Base-by-base conservation (phyloP, 495 filamentous ascomycete species). In the Tuber calosporum region DNA sequence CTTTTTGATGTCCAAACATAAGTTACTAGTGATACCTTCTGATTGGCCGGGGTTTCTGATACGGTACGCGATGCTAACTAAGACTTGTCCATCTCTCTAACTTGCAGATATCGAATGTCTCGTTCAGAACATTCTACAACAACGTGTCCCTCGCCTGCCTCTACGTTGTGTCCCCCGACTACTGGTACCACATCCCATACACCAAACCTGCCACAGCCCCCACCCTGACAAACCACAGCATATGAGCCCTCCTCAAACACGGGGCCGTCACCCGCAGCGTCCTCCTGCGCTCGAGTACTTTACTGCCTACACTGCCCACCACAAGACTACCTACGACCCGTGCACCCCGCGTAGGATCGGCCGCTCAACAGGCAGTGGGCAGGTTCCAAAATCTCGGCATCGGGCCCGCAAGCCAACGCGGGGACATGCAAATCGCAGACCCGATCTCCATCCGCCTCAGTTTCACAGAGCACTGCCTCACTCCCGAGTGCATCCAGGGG, bases 391-490 rank as follows among this genome's bases (percentile, higher is more conserved):
- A 85, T 15, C 84, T 89, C 66, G 85, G 88, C 77, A 87, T 90
- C 74, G 85, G 84, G 26, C 83, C 79, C 15, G 77, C 80, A 15
- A 75, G 81, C 7, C 85, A 89, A 75, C 88, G 88, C 26, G 88
- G 88, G 15, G 87, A 89, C 74, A 85, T 91, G 79, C 84, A 86
- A 68, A 79, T 87, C 37, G 85, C 84, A 11, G 91, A 93, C 74
- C 87, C 93, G 41, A 84, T 93, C 30, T 85, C 93, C 69, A 77
- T 93, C 41, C 86, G 91, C 62, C 89, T 86, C 1, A 90, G 91
- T 0, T 90, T 89, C 79, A 87, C 88, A 41, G 85, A 89, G 67
- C 80, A 85, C 17, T 88, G 91, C 19, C 19, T 8, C 6, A 11
- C 0, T 9, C 22, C 48, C 2, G 22, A 85, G 71, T 82, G 85